Evolutionary conservation across 73 alveolate species (phyloP).

Genomic region (Paraurostyla sp.): DNA sequence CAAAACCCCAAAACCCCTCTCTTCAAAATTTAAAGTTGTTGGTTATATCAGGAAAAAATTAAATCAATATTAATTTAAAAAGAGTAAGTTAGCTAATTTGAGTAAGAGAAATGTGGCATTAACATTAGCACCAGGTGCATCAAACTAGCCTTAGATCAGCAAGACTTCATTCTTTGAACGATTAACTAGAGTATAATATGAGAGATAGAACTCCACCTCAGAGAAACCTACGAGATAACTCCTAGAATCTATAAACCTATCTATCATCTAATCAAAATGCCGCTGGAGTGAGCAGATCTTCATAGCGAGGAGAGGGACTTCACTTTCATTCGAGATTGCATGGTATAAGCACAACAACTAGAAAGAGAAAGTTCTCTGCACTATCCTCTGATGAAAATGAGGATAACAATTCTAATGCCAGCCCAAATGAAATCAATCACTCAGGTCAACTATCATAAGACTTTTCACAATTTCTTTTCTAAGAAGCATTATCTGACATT

Average conservation of each 20-base stretch:
- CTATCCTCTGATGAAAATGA: slow-evolving; percentile 23
- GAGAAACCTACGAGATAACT: neutral
- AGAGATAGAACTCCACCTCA: neutral
- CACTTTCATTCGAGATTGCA: slow-evolving; percentile 36
- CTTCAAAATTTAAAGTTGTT: too few species aligned
- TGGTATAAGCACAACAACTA: neutral
- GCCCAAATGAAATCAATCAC: slow-evolving; percentile 30
- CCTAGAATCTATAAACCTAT: neutral
- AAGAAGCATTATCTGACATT: slow-evolving; percentile 36
- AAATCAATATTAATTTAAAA: too few species aligned
- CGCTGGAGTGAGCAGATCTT: slow-evolving; percentile 12
- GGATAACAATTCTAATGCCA: neutral
- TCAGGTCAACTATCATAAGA: slow-evolving; percentile 15
- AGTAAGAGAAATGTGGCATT: too few species aligned
- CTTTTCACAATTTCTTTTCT: slow-evolving; percentile 12
- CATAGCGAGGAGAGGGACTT: too few species aligned
- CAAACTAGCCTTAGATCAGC: slow-evolving; percentile 31
- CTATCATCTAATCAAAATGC: neutral
- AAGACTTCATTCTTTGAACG: neutral
- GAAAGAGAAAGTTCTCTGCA: slow-evolving; percentile 3
- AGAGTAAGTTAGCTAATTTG: too few species aligned
- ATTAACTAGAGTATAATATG: neutral
- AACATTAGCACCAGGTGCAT: too few species aligned
- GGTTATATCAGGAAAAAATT: too few species aligned
- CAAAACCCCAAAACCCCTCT: too few species aligned